Evolutionary conservation across 192 early-diverging fungal genomes (phyloP), one percentile per base, ranked within the genome.

Genomic region (Oehlia diaphana): DNA sequence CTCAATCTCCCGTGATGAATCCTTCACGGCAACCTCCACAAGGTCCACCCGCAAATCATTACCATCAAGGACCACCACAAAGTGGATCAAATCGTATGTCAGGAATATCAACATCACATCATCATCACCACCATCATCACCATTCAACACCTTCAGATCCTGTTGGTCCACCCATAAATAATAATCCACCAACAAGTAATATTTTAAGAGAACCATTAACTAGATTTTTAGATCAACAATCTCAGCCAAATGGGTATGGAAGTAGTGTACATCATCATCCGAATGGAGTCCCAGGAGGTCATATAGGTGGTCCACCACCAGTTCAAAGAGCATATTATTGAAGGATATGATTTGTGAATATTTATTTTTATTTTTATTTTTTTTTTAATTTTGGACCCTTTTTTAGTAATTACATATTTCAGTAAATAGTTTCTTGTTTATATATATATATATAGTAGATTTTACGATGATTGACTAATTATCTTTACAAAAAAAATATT

Each of bases 201-300:
- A 44, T 44, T 70, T 39, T 70, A n/a, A 42, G 68, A n/a, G 28
- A 12, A 35, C 68, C 68, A n/a, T 70, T 42, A 44, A 70, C 37
- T 0, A 70, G n/a, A 10, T 44, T 70, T n/a, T 70, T 70, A 44
- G 21, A 39, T 9, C 4, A 19, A 58, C 53, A 58, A 21, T 33
- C 33, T 70, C 37, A 37, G n/a, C 8, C 68, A 23, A 42, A 2
- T 70, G 68, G 35, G 39, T 70, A 70, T 70, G 64, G 64, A 12
- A 13, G 39, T 26, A 70, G 21, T 70, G 35, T 21, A 23, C 68
- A 70, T 39, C 33, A 42, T 10, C 31, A 9, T 2, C 37, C 33
- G 10, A 42, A 70, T 70, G 21, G 37, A 33, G 26, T 26, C 16
- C 65, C 65, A 7, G 63, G n/a, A 26, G 63, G 63, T 64, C 63